Evolutionary conservation across 129 eudicot species (phyloP).

Genomic region (Artemisia annua): DNA sequence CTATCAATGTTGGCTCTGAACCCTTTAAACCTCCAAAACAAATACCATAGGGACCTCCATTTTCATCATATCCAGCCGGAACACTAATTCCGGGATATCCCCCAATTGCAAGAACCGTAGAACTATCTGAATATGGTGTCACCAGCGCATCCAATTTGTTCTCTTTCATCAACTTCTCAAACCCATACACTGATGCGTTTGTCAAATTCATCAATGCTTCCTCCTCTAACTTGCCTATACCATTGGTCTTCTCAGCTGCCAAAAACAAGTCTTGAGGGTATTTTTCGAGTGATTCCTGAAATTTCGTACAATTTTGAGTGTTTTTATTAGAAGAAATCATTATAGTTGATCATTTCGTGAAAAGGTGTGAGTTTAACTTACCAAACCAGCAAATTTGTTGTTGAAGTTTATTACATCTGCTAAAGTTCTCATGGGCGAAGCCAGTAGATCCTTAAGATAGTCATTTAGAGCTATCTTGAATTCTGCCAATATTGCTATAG

Average conservation of each 20-base stretch:
- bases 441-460: conserved; percentile 44
- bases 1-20: conserved; percentile 63
- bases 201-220: conserved; percentile 36
- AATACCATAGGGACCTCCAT: conserved; percentile 60
- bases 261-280: conserved; percentile 51
- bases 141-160: conserved; percentile 66
- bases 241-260: conserved; percentile 54
- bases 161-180: conserved; percentile 59
- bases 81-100: conserved; percentile 80
- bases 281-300: conserved; percentile 55
- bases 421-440: conserved; percentile 64
- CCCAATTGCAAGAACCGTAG: conserved; percentile 55
- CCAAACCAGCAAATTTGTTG: conserved; percentile 40
- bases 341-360: background rate
- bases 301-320: background rate
- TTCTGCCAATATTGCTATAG: conserved; percentile 37
- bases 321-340: background rate
- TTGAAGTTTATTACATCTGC: conserved; percentile 66
- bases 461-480: conserved; percentile 50
- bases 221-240: conserved; percentile 45
- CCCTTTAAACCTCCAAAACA: conserved; percentile 71
- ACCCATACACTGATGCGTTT: conserved; percentile 42
- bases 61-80: conserved; percentile 56
- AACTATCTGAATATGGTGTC: conserved; percentile 31
- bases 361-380: conserved; percentile 14